Conservation (phyloP, 768 basidiomycete genomes). For the Atractiella rhizophila region DNA sequence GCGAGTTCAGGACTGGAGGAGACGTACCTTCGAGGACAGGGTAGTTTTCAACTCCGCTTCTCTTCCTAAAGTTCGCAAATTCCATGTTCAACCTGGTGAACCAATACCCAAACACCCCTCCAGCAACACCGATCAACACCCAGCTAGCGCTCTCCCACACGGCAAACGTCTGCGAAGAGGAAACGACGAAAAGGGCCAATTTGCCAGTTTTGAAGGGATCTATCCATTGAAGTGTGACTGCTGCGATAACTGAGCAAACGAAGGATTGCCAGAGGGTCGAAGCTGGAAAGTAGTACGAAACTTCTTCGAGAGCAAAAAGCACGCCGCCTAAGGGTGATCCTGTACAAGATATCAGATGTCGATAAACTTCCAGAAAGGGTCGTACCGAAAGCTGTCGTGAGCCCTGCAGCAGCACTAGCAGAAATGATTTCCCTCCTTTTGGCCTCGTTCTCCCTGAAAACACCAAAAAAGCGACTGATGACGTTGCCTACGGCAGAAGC, state of each 20-base stretch:
- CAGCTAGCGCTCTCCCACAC: constrained; percentile 70
- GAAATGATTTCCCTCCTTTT: constrained; percentile 85
- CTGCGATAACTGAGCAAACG: constrained; percentile 64
- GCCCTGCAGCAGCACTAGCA: constrained; percentile 86
- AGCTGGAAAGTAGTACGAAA: constrained; percentile 15
- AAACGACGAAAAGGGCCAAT: constrained; percentile 71
- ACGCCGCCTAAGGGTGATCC: no score
- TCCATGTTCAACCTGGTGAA: constrained; percentile 76
- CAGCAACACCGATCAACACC: constrained; percentile 57
- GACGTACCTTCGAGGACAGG: constrained; percentile 66
- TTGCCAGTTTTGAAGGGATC: constrained; percentile 93
- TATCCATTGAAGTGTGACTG: constrained; percentile 48
- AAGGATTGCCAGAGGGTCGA: constrained; percentile 26
- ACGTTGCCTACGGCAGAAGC: constrained; percentile 82
- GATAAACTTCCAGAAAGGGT: constrained; percentile 78
- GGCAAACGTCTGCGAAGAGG: constrained; percentile 57
- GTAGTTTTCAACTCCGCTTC: constrained; percentile 50
- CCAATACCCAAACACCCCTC: constrained; percentile 76
- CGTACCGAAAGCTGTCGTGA: constrained; percentile 88
- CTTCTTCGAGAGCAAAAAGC: no score
- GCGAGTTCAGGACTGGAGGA: no score
- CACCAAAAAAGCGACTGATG: constrained; percentile 50
- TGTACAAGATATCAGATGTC: no score
- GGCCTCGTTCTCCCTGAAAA: constrained; percentile 76
- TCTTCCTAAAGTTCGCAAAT: constrained; percentile 60